These are phyloP conservation scores for Monosporozyma solicola DNA, from an alignment of 805 yeast species.

Conservation along the genomic window DNA sequence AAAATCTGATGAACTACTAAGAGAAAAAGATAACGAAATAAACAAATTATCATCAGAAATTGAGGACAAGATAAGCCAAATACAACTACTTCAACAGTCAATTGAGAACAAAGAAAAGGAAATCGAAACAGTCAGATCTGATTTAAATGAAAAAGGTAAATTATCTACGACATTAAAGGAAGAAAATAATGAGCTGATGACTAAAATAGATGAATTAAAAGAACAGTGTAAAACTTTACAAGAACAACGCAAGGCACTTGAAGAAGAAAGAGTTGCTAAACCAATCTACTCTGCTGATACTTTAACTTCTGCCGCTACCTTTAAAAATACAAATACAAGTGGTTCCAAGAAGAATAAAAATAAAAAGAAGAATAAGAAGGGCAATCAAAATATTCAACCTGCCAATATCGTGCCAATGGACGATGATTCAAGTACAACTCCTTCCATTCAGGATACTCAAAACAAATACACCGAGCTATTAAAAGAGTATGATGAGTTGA, in stretches of 20 bases:
- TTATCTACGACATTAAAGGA: not conserved
- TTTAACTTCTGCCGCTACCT: not conserved
- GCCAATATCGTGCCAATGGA: not conserved
- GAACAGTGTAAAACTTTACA: not conserved
- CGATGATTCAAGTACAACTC: too few species aligned
- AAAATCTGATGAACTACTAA: slow-evolving; percentile 4
- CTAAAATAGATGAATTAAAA: not conserved
- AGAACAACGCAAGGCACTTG: not conserved
- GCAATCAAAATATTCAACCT: slow-evolving; percentile 2
- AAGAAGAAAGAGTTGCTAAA: not conserved
- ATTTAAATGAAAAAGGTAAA: not conserved
- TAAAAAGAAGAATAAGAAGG: slow-evolving; percentile 20
- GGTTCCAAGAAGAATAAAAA: slow-evolving; percentile 6
- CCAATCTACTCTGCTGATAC: not conserved
- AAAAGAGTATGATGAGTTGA: slow-evolving; percentile 4
- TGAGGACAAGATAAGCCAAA: not conserved
- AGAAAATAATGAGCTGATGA: not conserved
- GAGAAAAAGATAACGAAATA: slow-evolving; percentile 2
- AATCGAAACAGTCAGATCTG: not conserved
- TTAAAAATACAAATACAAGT: not conserved
- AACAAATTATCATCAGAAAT: slow-evolving; percentile 2
- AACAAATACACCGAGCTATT: slow-evolving; percentile 6
- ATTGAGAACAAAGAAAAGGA: not conserved
- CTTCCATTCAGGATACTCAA: not conserved
- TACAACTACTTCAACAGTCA: not conserved